Percentiles rank a stretch among this genome's conserved stretches.
These are phyloP conservation scores for Plasmopara halstedii DNA, from an alignment of 352 stramenopile genomes.

Conservation along the genomic window DNA sequence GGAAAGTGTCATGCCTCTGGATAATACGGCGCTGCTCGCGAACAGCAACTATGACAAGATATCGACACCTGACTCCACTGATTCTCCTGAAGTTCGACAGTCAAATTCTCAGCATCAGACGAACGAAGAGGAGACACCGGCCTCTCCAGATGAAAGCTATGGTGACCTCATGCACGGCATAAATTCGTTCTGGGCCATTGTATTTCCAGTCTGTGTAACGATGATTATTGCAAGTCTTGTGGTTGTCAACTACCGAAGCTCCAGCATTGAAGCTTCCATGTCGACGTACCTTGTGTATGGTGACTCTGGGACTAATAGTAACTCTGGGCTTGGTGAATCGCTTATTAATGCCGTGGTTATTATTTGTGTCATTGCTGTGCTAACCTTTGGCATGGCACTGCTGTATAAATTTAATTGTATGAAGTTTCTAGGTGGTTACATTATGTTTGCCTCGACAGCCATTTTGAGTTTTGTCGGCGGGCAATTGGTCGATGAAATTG, in stretches of 20 bases:
- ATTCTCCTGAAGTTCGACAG: slow-evolving; percentile 6
- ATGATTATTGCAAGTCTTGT: slow-evolving; percentile 77
- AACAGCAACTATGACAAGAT: slow-evolving; percentile 53
- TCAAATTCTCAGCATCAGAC: neutral
- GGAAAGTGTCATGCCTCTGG: slow-evolving; percentile 26
- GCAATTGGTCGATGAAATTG: slow-evolving; percentile 74
- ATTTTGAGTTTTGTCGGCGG: slow-evolving; percentile 84
- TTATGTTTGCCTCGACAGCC: slow-evolving; percentile 83
- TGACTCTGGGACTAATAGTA: slow-evolving; percentile 27
- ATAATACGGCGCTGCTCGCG: slow-evolving; percentile 27
- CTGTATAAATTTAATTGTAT: slow-evolving; percentile 88
- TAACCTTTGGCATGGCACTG: slow-evolving; percentile 87
- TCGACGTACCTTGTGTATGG: slow-evolving; percentile 78
- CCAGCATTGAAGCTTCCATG: slow-evolving; percentile 72
- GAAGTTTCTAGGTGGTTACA: slow-evolving; percentile 74
- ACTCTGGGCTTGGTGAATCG: slow-evolving; percentile 48
- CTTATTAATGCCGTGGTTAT: slow-evolving; percentile 87
- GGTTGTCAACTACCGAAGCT: slow-evolving; percentile 79
- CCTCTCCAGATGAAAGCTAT: slow-evolving; percentile 25
- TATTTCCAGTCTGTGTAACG: slow-evolving; percentile 74
- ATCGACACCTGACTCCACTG: slow-evolving; percentile 35
- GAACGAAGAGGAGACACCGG: slow-evolving; percentile 1
- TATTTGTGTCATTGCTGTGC: slow-evolving; percentile 70
- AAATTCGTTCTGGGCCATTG: slow-evolving; percentile 83
- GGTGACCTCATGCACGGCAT: slow-evolving; percentile 82